Base-by-base conservation (phyloP, 305 asterid genomes). In the Rubia tinctorum region DNA sequence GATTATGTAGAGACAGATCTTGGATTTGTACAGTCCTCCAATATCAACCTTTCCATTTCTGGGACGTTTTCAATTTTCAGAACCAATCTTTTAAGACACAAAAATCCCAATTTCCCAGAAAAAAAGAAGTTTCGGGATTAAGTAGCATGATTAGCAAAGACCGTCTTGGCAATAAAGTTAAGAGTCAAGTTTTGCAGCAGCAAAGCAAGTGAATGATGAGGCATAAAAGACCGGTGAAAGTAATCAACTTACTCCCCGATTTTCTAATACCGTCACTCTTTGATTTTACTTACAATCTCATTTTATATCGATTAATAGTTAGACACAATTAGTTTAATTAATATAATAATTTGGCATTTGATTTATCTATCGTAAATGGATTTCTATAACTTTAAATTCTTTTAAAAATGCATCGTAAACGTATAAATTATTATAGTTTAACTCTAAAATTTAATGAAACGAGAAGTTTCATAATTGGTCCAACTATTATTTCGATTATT, bases 171-270 rank as follows among this genome's bases (percentile, higher is more conserved):
- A 42, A 42, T 42, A 72, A 72, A 60, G 45, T 34, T 14, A 11
- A 60, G 75, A 60, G 75, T 72, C 75, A 43, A 72, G 59, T 72
- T 60, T 72, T 60, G 75, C 75, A 72, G 69, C 75, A 43, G 68
- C 51, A 72, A 42, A 18, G 23, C 13, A n/a, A n/a, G n/a, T 69
- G 64, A 59, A 34, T 34, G 39, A 34, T 34, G 39, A 34, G 39
- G 4, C 39, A 34, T 4, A 56, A 37, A 39, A 44, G 47, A 56
- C 42, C n/a, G n/a, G n/a, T n/a, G n/a, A n/a, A n/a, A n/a, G n/a
- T n/a, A 71, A 71, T 59, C 68, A 25, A 34, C 39, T 34, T 2
- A 3, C 30, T 27, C n/a, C 4, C 4, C 39, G 39, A 34, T n/a
- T n/a, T n/a, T n/a, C n/a, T 34, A 2, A 2, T 34, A n/a, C n/a